Evolutionary conservation across 495 filamentous ascomycete species (phyloP), one percentile per base, ranked within the genome.

Genomic region (Aspergillus funiculosus): DNA sequence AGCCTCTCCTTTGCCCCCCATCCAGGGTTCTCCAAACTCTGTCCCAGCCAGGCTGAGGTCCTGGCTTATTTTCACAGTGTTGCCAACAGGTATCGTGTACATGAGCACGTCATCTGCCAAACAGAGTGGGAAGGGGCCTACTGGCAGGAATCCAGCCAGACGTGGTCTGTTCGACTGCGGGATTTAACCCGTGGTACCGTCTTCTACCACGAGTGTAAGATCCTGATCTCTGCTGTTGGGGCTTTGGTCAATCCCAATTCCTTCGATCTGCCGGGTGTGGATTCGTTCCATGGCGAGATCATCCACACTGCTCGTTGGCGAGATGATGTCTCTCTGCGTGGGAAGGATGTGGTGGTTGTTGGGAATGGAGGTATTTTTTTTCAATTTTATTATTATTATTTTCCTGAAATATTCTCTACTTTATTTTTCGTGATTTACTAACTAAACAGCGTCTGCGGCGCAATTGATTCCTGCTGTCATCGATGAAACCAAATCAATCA

Each of bases 231-330:
- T 22, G 67, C 66, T 10, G 69, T 74, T 15, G 76, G 76, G 1
- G 56, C 58, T 1, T 55, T 78, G 19, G 61, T 62, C 5, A 53
- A 69, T 43, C 76, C 76, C 4, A 70, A 72, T 29, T 45, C 55
- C 14, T 60, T 58, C 24, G 68, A 72, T 42, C 66, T 77, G 6
- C 60, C 72, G 9, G 72, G 68, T 4, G 46, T 68, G 21, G 54
- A 71, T 5, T 50, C 42, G 14, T 82, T 78, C 52, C 39, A 75
- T 39, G 80, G 79, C 17, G 52, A 54, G 9, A 49, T 81, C 8
- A 63, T 82, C 39, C 80, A 83, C 42, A 78, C 74, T 0, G 76
- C 78, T 4, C 63, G 62, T 40, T 83, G 79, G 80, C 68, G 76
- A 22, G 59, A 72, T 32, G 51, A 63, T 5, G 72, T 80, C 24